Conservation (phyloP, 768 basidiomycete genomes). For the Lactifluus pinguis region DNA sequence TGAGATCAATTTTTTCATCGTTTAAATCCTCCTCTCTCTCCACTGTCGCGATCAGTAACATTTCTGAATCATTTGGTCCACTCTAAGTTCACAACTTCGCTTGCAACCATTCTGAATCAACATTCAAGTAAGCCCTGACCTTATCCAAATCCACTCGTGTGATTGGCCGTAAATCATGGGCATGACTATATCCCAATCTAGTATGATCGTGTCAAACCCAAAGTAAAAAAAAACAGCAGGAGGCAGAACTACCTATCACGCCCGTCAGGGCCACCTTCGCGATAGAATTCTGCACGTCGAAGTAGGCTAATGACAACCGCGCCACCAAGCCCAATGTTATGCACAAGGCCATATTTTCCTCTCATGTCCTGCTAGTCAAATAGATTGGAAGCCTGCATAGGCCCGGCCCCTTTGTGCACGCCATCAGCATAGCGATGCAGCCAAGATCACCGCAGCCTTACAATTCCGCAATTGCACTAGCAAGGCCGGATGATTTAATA, state of each 20-base stretch:
- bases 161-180: constrained; percentile 51
- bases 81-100: constrained; percentile 41
- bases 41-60: too few species aligned
- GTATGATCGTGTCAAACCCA: not conserved
- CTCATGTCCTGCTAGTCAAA: constrained; percentile 53
- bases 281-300: constrained; percentile 69
- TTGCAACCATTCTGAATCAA: constrained; percentile 36
- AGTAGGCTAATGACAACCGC: constrained; percentile 71
- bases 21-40: too few species aligned
- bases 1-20: too few species aligned
- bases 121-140: constrained; percentile 67
- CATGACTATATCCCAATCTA: constrained; percentile 75
- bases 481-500: not conserved
- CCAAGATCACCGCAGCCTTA: constrained; percentile 23
- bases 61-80: too few species aligned
- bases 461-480: constrained; percentile 70
- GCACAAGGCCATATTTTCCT: constrained; percentile 73
- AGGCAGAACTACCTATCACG: constrained; percentile 41
- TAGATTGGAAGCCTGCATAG: constrained; percentile 71
- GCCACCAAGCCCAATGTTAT: constrained; percentile 78
- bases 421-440: not conserved
- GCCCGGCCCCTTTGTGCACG: constrained; percentile 56
- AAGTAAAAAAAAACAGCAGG: not conserved
- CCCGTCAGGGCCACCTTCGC: constrained; percentile 57
- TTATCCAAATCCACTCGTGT: constrained; percentile 60